Evolutionary conservation across 768 basidiomycete genomes (phyloP).

Genomic region (Mrakia blollopis): DNA sequence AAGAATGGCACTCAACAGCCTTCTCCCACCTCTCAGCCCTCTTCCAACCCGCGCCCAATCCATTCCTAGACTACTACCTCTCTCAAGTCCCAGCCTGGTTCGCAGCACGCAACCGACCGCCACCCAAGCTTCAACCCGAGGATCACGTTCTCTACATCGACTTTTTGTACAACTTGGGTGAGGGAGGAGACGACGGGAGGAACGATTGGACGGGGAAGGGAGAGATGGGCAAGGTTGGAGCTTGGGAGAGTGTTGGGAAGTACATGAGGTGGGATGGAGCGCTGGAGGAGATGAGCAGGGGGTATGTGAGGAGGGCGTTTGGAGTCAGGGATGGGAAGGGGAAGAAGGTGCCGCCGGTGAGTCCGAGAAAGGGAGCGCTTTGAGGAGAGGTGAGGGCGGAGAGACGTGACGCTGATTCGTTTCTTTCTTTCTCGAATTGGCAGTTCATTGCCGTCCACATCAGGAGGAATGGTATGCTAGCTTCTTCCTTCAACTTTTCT

Average conservation of each 20-base stretch:
- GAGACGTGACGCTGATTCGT: not conserved
- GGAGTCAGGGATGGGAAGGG: constrained; percentile 32
- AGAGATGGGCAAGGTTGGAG: constrained; percentile 27
- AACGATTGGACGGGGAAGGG: constrained; percentile 33
- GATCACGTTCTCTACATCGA: constrained; percentile 35
- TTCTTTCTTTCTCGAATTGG: not conserved
- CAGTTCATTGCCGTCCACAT: constrained; percentile 35
- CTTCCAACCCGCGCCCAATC: constrained; percentile 32
- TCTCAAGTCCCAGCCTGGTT: constrained; percentile 28
- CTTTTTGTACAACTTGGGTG: constrained; percentile 34
- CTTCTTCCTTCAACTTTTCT: not conserved
- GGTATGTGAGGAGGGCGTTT: constrained; percentile 33
- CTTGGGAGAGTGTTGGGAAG: constrained; percentile 33
- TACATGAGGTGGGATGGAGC: constrained; percentile 29
- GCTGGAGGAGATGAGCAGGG: constrained; percentile 33
- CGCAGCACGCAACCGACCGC: not conserved
- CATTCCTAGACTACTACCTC: constrained; percentile 30
- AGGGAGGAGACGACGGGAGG: constrained; percentile 31
- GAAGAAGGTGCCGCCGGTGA: constrained; percentile 22
- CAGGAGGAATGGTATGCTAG: constrained; percentile 26
- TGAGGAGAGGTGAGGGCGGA: not conserved
- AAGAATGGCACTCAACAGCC: constrained; percentile 25
- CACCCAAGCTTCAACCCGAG: constrained; percentile 29
- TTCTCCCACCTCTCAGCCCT: constrained; percentile 30
- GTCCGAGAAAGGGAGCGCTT: not conserved